phyloP scores from a whole-genome alignment of 768 basidiomycete species.

The Panaeolus papilionaceus region DNA sequence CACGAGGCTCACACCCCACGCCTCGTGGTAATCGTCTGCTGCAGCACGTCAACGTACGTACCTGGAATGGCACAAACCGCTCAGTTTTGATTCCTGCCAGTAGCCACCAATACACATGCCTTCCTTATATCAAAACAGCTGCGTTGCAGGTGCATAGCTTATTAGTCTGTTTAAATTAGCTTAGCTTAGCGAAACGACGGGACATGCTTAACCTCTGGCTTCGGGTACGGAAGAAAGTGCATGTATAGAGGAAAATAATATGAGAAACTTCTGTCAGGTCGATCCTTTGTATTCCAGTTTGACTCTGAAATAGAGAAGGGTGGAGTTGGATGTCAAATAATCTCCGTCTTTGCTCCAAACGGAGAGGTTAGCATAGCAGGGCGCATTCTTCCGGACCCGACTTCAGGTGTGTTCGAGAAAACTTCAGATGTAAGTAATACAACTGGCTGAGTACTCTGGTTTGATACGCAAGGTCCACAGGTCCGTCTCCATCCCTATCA shows the following conservation, averaged over 20 bases:
- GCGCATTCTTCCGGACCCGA: neutral
- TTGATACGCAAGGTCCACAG: neutral
- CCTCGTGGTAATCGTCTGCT: neutral
- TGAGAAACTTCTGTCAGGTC: neutral
- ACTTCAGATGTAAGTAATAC: too few relatives aligned
- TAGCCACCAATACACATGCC: neutral
- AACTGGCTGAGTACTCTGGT: neutral
- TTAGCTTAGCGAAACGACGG: neutral
- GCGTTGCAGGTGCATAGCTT: slow-evolving; percentile 2
- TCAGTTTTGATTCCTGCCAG: neutral
- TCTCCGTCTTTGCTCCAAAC: neutral
- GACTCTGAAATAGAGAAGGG: neutral
- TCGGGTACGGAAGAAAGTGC: neutral
- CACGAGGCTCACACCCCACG: slow-evolving; percentile 1
- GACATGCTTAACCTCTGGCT: neutral
- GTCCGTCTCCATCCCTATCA: neutral
- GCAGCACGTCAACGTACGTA: neutral
- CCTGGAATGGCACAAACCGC: neutral
- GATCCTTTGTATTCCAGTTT: neutral
- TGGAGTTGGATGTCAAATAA: neutral
- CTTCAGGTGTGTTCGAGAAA: neutral
- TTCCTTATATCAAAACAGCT: neutral
- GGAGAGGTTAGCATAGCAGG: neutral
- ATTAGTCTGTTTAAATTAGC: neutral
- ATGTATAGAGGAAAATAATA: neutral